phyloP scores from a whole-genome alignment of 345 rosid genomes.

The Microthlaspi erraticum region DNA sequence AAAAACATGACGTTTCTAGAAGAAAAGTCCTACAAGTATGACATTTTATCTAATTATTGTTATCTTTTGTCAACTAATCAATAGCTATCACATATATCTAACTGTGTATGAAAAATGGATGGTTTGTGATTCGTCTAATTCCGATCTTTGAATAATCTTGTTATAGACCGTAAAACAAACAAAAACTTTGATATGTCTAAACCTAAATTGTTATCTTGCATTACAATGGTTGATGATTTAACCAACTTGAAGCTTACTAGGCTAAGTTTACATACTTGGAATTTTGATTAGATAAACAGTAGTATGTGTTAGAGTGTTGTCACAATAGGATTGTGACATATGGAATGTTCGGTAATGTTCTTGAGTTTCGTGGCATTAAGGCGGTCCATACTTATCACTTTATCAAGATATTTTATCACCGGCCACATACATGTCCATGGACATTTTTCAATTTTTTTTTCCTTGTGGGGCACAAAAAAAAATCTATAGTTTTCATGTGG shows the following conservation, averaged over 20 bases:
- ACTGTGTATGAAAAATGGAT: background rate
- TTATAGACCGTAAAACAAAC: background rate
- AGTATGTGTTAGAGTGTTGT: background rate
- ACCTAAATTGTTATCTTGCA: background rate
- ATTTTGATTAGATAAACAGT: constrained; percentile 1
- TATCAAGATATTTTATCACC: constrained; percentile 22
- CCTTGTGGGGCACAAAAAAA: background rate
- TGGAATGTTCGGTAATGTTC: constrained; percentile 33
- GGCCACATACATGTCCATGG: background rate
- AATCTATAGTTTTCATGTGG: background rate
- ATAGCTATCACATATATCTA: background rate
- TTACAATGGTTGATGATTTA: background rate
- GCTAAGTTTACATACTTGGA: background rate
- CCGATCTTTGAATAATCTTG: constrained; percentile 11
- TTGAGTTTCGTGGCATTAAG: background rate
- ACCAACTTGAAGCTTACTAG: background rate
- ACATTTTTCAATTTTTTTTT: background rate
- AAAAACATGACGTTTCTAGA: constrained; percentile 29
- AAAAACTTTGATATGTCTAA: background rate
- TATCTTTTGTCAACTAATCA: background rate
- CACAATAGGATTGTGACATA: background rate
- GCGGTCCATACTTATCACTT: background rate
- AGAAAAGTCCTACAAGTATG: constrained; percentile 28
- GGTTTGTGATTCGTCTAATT: background rate
- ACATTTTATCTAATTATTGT: background rate